These are phyloP conservation scores for Candida nonsorbophila DNA, from an alignment of 805 yeast species.

Conservation along the genomic window DNA sequence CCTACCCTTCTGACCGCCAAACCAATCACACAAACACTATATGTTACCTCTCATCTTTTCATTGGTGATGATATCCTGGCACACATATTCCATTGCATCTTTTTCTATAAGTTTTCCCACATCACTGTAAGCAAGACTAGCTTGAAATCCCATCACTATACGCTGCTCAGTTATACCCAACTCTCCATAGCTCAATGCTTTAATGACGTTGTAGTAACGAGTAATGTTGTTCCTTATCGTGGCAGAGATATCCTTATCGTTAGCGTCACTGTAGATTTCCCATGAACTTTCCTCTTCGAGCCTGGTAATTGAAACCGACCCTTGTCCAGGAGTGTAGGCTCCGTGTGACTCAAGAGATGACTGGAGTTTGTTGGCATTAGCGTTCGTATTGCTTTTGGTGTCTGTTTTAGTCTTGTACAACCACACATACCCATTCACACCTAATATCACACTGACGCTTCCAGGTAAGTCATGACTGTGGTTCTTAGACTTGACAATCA, in stretches of 20 bases:
- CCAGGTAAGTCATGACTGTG: conserved; percentile 91
- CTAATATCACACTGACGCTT: conserved; percentile 83
- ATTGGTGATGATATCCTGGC: conserved; percentile 62
- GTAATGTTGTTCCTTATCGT: conserved; percentile 68
- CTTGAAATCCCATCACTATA: conserved; percentile 78
- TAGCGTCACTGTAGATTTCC: conserved; percentile 91
- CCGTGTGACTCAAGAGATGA: conserved; percentile 33
- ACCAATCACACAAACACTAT: conserved; percentile 2
- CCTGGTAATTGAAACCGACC: conserved; percentile 69
- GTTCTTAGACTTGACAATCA: conserved; percentile 79
- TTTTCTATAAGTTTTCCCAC: conserved; percentile 69
- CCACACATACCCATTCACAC: conserved; percentile 96
- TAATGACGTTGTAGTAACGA: conserved; percentile 78
- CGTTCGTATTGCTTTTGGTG: conserved; percentile 11
- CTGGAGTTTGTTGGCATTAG: conserved; percentile 27
- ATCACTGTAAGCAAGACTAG: conserved; percentile 69
- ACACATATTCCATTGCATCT: conserved; percentile 67
- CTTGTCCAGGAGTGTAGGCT: conserved; percentile 51
- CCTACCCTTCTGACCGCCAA: no score
- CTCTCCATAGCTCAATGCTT: conserved; percentile 77
- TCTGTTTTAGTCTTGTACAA: conserved; percentile 57
- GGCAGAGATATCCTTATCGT: conserved; percentile 60
- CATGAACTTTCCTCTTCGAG: conserved; percentile 89
- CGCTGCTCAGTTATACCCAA: conserved; percentile 83
- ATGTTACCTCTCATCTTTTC: conserved; percentile 71